Base-by-base conservation (phyloP, 2,329 filamentous ascomycete genomes). In the Emergomyces pasteurianus region DNA sequence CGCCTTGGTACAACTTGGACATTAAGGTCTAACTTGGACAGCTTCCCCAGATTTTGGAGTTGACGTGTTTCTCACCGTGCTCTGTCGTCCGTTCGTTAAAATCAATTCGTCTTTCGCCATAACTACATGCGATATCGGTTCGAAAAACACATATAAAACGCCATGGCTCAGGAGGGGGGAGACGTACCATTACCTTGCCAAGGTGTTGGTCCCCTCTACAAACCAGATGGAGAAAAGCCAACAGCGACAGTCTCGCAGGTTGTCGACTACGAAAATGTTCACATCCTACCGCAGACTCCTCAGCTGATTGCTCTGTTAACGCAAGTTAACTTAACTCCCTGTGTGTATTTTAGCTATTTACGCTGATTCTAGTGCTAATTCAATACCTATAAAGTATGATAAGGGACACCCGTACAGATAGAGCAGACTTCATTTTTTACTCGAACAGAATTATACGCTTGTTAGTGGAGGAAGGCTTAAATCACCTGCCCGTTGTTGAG, bases 351-450 rank as follows among this genome's bases (percentile, higher is more conserved):
- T 53, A 34, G 38, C 50, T 38, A 26, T 47, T 21, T 16, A 47
- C 1, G 21, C 3, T 10, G 21, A 26, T 26, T 12, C 21, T 14
- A n/a, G 21, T 5, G 28, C 49, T 57, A 53, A 58, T 58, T 58
- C 60, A 65, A 60, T 58, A 26, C 60, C 61, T 58, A 61, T 59
- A 65, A 69, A 97, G 92, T 64, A 96, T 96, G 83, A 97, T 99
- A 72, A 88, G 94, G 68, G 91, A 96, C 75, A 89, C 89, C 74
- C 83, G 87, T 67, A 99, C 94, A 6, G 85, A 87, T 61, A 88
- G 94, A 62, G 94, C 91, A 64, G 94, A 99, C 75, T 99, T 99
- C 74, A 96, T 99, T 72, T 99, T 99, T 78, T 96, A 97, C 79
- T 96, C 92, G 50, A 99, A 99, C 77, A 86, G 94, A 63, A 97